These are phyloP conservation scores for Areca catechu DNA, from an alignment of 176 grass and related monocot genomes.

Conservation along the genomic window DNA sequence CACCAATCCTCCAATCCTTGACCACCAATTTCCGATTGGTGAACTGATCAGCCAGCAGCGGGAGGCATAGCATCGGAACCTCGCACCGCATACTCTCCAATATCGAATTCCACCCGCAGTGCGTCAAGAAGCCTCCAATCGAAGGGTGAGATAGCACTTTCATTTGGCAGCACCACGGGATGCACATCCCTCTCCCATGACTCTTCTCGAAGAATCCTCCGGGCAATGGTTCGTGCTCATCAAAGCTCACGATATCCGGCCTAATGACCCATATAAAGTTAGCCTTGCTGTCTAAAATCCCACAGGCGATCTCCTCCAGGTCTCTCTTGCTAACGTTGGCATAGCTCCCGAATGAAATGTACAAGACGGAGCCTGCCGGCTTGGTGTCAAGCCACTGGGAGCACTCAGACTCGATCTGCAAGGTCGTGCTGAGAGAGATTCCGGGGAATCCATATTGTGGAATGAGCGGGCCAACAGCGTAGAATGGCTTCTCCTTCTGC, in stretches of 20 bases:
- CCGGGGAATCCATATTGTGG: conserved; percentile 34
- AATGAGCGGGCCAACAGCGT: conserved; percentile 56
- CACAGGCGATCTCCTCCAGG: conserved; percentile 44
- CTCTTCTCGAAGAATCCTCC: no score
- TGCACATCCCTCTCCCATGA: conserved; percentile 21
- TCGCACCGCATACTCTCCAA: no score
- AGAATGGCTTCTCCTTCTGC: conserved; percentile 40
- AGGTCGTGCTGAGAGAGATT: conserved; percentile 37
- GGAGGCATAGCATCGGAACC: no score
- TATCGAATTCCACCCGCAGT: no score
- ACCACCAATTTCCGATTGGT: no score
- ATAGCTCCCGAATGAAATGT: conserved; percentile 78
- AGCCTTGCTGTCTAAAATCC: conserved; percentile 40
- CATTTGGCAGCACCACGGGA: conserved; percentile 73
- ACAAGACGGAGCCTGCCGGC: conserved; percentile 39
- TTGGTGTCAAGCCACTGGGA: conserved; percentile 39
- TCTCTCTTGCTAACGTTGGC: conserved; percentile 32
- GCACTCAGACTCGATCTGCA: conserved; percentile 55
- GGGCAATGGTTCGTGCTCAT: conserved; percentile 47
- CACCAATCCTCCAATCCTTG: no score
- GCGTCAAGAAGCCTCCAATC: no score
- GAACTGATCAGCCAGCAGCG: no score
- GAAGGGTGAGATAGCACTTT: no score
- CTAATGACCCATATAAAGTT: conserved; percentile 62
- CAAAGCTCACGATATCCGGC: conserved; percentile 49